Evolutionary conservation across 2,329 filamentous ascomycete genomes (phyloP), one percentile per base, ranked within the genome.

Genomic region (Colletotrichum sp.): DNA sequence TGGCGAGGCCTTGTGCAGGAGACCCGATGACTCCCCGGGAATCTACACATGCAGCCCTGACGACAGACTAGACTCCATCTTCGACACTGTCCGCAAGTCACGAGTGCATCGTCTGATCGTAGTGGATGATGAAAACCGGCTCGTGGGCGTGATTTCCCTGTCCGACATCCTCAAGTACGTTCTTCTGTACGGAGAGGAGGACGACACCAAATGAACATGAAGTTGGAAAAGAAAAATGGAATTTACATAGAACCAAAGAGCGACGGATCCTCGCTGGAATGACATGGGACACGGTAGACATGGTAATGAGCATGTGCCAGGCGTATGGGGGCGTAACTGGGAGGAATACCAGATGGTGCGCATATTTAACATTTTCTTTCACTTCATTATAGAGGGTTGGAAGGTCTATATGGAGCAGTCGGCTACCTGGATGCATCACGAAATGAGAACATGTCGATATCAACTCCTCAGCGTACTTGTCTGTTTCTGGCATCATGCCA

Each of bases 151-250:
- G 71, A 93, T 99, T 76, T 98, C 96, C 8, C 89, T 99, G 71
- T 99, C 96, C 75, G 97, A 99, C 85, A 98, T 99, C 79, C 91
- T 99, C 79, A 96, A 98, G 81, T 98, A 99, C 83, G 95, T 98
- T 69, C 89, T 99, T 78, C 89, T 98, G 26, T 91, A 95, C 80
- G 95, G 95, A 68, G 93, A 95, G 81, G 93, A 92, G 79, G 90
- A 92, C 8, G 77, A 78, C 30, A 63, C 32, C 36, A 68, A 68
- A n/a, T 70, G 60, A 30, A 30, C 26, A 12, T 71, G 39, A 72
- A 24, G 44, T n/a, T 39, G 71, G 66, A 48, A 68, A 76, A 66
- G 66, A 36, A 68, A 76, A 66, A 75, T 15, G 28, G 65, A 72
- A 69, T 26, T 75, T 75, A 66, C 67, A 76, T 76, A 75, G 75